phyloP scores from a whole-genome alignment of 805 yeast genomes.

The Maudiozyma bulderi region DNA sequence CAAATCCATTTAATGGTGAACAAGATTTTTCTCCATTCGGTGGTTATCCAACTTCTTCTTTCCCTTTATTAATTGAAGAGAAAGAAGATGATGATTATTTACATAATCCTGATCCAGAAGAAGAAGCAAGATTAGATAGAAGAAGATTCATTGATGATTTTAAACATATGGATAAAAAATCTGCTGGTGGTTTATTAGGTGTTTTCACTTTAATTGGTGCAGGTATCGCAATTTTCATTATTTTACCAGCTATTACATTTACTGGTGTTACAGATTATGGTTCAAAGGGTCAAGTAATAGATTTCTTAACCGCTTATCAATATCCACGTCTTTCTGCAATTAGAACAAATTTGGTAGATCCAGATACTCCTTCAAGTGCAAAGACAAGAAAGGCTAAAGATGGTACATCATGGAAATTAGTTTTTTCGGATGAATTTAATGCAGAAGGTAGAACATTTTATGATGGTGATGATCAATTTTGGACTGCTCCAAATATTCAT shows the following conservation, averaged over 20 bases:
- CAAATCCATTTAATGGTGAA: slow-evolving; percentile 27
- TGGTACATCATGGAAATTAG: slow-evolving; percentile 66
- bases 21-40: slow-evolving; percentile 86
- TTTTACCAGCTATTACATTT: slow-evolving; percentile 77
- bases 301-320: slow-evolving; percentile 37
- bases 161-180: slow-evolving; percentile 54
- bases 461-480: slow-evolving; percentile 84
- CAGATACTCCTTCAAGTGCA: slow-evolving; percentile 50
- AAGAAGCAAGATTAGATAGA: slow-evolving; percentile 77
- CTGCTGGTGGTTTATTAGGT: slow-evolving; percentile 54
- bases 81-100: slow-evolving; percentile 91
- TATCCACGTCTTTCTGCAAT: slow-evolving; percentile 47
- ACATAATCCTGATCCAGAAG: slow-evolving; percentile 93
- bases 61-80: slow-evolving; percentile 85
- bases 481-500: slow-evolving; percentile 74
- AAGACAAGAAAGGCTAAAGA: slow-evolving; percentile 41
- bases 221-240: slow-evolving; percentile 56
- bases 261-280: slow-evolving; percentile 48
- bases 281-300: slow-evolving; percentile 18
- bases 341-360: slow-evolving; percentile 45
- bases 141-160: slow-evolving; percentile 56
- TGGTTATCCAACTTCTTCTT: slow-evolving; percentile 91
- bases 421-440: slow-evolving; percentile 85
- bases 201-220: slow-evolving; percentile 50
- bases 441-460: slow-evolving; percentile 84